Conservation (phyloP, 805 yeast genomes). For the Hemisphaericaspora nanyangensis region DNA sequence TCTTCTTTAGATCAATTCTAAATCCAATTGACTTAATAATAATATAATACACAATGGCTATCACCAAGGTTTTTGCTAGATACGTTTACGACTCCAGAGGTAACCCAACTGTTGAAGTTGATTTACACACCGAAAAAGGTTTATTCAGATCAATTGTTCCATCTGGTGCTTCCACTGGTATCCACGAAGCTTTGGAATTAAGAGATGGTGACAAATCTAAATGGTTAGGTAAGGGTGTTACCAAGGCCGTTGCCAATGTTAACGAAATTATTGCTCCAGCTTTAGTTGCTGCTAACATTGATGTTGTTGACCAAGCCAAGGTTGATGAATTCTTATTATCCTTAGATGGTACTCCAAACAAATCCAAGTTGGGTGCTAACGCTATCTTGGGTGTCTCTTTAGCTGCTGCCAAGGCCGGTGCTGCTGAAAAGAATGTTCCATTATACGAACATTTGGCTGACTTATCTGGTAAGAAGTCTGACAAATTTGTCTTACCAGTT, state of each 20-base stretch:
- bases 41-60: constrained; percentile 55
- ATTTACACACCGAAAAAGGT: constrained; percentile 88
- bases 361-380: constrained; percentile 96
- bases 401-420: constrained; percentile 97
- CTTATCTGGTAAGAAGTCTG: constrained; percentile 65
- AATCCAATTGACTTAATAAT: constrained; percentile 3
- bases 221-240: constrained; percentile 99
- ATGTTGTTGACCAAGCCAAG: constrained; percentile 81
- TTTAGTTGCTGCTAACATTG: constrained; percentile 71
- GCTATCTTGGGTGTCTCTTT: constrained; percentile 97
- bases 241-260: constrained; percentile 95
- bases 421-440: constrained; percentile 92
- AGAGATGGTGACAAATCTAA: constrained; percentile 97
- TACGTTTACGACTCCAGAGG: constrained; percentile 99
- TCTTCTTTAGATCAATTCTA: constrained; percentile 3
- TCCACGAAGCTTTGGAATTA: constrained; percentile 97
- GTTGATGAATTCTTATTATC: constrained; percentile 80
- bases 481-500: constrained; percentile 93
- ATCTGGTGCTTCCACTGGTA: constrained; percentile 99
- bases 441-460: constrained; percentile 89
- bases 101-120: constrained; percentile 99
- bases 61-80: constrained; percentile 87
- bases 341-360: constrained; percentile 97
- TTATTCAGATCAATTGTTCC: constrained; percentile 96
- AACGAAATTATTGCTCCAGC: constrained; percentile 95